Base-by-base conservation (phyloP, 2,329 filamentous ascomycete species). In the Arthroderma uncinatum region DNA sequence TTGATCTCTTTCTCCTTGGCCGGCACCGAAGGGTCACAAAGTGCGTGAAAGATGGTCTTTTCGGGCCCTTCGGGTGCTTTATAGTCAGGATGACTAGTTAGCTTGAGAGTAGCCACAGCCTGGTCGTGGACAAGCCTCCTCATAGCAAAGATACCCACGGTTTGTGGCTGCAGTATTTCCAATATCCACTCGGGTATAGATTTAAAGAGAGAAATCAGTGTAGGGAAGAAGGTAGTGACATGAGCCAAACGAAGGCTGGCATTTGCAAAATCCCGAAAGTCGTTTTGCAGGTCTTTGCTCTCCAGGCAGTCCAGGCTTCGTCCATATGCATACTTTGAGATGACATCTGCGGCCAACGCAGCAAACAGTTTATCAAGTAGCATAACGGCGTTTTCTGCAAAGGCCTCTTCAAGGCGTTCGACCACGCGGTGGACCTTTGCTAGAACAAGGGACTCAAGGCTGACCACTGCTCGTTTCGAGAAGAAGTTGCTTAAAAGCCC, bases 401-500 rank as follows among this genome's bases (percentile, higher is more conserved):
- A 53, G 36, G 50, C 33, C 12, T 53, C 33, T 39, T 53, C 50
- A n/a, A 53, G 19, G 16, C 36, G 36, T 10, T 53, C 30, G 14
- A 34, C 12, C 5, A 36, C 50, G 8, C 19, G 50, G 16, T n/a
- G 16, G 10, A 53, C 36, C 16, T 53, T 53, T 9, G 48, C 6
- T 54, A 57, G 50, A 16, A 53, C 33, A 8, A 53, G 21, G 19
- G 30, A 19, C 54, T 62, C 63, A 28, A 62, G 63, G 19, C 53
- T 60, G 16, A 47, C 53, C 8, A 67, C 61, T 4, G 61, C 58
- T 34, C 53, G 21, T 34, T 58, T 60, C 2, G 65, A 66, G 58
- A 68, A 69, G 59, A 64, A 67, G 28, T 60, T 62, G 54, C 60
- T 66, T 50, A 68, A 58, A 12, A 64, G 62, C 25, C 62, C 62